Evolutionary conservation across 1,284 basidiomycete genomes (phyloP), one percentile per base, ranked within the genome.

Genomic region (Leccinum pachyderme): DNA sequence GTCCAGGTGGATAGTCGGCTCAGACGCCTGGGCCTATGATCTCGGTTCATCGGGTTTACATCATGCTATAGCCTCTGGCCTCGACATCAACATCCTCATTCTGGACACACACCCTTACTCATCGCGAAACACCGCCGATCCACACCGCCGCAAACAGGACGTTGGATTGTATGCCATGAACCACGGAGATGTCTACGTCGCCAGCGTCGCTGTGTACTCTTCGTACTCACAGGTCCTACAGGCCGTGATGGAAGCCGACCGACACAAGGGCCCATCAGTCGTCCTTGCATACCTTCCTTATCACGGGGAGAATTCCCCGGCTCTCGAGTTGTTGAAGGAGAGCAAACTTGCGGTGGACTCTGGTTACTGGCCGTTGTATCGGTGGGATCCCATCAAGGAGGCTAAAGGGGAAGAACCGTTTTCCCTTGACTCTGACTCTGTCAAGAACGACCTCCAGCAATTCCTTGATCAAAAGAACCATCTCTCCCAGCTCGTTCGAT

Each of bases 391-490:
- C 0, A 81, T 81, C 61, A 89, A 90, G 66, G 91, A 93, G 66
- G 74, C 73, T 25, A 75, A 76, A 47, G 89, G 87, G 53, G 80
- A 86, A 66, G 91, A 95, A 63, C 90, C 93, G 46, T 99, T 99
- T 79, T 81, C 82, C 9, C 86, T 99, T 56, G 97, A 99, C 73
- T 95, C 93, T 3, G 93, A 96, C 59, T 82, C 89, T 32, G 84
- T 99, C 74, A 98, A 98, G 79, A 89, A 93, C 63, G 95, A 97
- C 63, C 79, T 99, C n/a, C 86, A 89, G 71, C 82, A 87, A 61
- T 99, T 99, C 84, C 86, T 99, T 58, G 95, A 98, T 72, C 83
- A 95, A 43, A 91, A 98, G 73, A 98, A 95, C 73, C 95, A 98
- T 71, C 83, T 99, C 53, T 95, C 93, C 9, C 93, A 96, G 72